Evolutionary conservation across 805 yeast genomes (phyloP), one percentile per base, ranked within the genome.

Genomic region (Candida pini): DNA sequence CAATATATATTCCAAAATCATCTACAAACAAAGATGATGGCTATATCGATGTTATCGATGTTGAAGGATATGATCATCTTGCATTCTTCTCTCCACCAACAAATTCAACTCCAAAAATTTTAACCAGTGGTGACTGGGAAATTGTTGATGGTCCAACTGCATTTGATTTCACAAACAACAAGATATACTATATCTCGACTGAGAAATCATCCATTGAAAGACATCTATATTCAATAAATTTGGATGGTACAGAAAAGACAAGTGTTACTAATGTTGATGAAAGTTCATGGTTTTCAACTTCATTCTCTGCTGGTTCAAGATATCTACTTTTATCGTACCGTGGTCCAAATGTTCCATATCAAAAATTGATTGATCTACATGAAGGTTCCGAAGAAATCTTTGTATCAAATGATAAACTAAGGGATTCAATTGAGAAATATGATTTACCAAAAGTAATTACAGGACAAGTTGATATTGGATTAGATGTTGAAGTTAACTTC

Each of bases 101-200:
- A 18, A 56, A 80, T 5, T 42, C 75, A 0, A 57, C 60, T 12
- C 86, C 86, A 4, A 49, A 48, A 3, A 54, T 81, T 16, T 68
- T 95, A 30, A 84, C 92, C 1, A 38, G 58, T 3, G 98, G 98
- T 6, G 60, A 71, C 1, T 92, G 96, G 95, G 98, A 92, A 57
- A 95, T 92, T n/a, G 82, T 74, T 18, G 71, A 67, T 41, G 89
- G 86, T 2, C 77, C 82, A 2, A 63, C 80, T 2, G 71, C 80
- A 0, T 76, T 75, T 58, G 87, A 82, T 49, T 62, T 59, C 33
- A 60, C 64, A 5, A 62, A 59, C 20, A 71, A 69, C 35, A 67
- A 72, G 44, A 70, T 78, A 12, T 81, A 78, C 54, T 92, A 78
- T 54, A 52, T 78, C 6, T 80, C 90, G 5, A 86, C 97, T 0